phyloP scores from a whole-genome alignment of 306 rosid species.

The Abrus precatorius region DNA sequence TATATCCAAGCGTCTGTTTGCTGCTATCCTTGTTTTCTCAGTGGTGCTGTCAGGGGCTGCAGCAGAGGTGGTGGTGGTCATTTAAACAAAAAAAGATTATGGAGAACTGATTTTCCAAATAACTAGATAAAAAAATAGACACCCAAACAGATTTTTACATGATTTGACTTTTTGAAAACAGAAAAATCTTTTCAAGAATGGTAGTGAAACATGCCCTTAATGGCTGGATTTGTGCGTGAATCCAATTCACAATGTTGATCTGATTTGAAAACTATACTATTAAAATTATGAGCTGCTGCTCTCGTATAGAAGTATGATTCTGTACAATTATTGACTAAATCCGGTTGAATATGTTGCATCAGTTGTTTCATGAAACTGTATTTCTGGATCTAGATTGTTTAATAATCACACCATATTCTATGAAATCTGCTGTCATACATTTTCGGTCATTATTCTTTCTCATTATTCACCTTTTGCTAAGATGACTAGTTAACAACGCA shows the following conservation, averaged over 20 bases:
- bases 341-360: background rate
- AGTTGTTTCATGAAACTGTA: background rate
- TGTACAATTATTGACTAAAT: constrained; percentile 23
- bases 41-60: background rate
- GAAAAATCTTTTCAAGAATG: background rate
- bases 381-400: constrained; percentile 17
- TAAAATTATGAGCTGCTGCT: background rate
- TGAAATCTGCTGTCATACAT: constrained; percentile 7
- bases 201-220: background rate
- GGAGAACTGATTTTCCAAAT: background rate
- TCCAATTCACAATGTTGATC: constrained; percentile 12
- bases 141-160: background rate
- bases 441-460: constrained; percentile 15
- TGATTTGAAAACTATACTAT: constrained; percentile 1
- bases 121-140: background rate
- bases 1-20: background rate
- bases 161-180: background rate
- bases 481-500: constrained; percentile 20
- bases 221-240: constrained; percentile 1
- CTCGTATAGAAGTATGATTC: background rate
- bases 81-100: background rate
- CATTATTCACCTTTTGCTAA: constrained; percentile 1
- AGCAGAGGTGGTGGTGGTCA: background rate
- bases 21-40: background rate
- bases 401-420: constrained; percentile 1